phyloP scores from a whole-genome alignment of 257 asterid genomes.

The Ehretia macrophylla region DNA sequence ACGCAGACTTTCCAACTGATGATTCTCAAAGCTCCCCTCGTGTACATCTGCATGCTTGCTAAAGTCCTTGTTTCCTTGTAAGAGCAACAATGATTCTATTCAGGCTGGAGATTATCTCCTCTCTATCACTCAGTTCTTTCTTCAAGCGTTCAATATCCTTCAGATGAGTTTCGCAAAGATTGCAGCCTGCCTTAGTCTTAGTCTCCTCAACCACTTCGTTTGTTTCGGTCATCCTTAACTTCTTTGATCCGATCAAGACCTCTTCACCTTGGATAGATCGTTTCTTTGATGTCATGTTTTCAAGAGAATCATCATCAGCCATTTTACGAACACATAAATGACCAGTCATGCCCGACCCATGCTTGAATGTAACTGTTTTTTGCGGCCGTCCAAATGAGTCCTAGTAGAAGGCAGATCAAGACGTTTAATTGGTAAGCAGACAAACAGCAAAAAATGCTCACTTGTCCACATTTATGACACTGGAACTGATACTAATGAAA shows the following conservation, averaged over 20 bases:
- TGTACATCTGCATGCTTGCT: conserved; percentile 4
- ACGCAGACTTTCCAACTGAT: background rate
- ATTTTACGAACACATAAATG: conserved; percentile 45
- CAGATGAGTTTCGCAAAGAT: conserved; percentile 32
- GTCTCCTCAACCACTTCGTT: conserved; percentile 25
- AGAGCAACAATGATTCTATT: conserved; percentile 66
- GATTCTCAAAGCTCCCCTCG: background rate
- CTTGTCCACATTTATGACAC: background rate
- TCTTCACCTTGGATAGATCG: conserved; percentile 40
- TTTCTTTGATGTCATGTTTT: conserved; percentile 33
- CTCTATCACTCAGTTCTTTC: conserved; percentile 51
- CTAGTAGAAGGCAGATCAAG: conserved; percentile 30
- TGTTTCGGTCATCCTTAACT: conserved; percentile 28
- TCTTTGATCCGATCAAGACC: conserved; percentile 29
- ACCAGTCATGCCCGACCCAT: conserved; percentile 39
- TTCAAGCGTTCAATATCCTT: conserved; percentile 60
- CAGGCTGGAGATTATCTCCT: conserved; percentile 58
- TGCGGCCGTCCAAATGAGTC: conserved; percentile 63
- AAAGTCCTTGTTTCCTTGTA: conserved; percentile 80
- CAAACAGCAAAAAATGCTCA: background rate
- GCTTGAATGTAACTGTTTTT: conserved; percentile 44
- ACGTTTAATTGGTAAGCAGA: too few relatives aligned
- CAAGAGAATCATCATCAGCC: conserved; percentile 8
- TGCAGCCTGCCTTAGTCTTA: background rate
- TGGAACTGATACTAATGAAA: background rate